A percentile compares a stretch with the other conserved stretches of the same genome.
Conservation (phyloP, 2,329 filamentous ascomycete genomes). For the Domatiomyces catenatus region DNA sequence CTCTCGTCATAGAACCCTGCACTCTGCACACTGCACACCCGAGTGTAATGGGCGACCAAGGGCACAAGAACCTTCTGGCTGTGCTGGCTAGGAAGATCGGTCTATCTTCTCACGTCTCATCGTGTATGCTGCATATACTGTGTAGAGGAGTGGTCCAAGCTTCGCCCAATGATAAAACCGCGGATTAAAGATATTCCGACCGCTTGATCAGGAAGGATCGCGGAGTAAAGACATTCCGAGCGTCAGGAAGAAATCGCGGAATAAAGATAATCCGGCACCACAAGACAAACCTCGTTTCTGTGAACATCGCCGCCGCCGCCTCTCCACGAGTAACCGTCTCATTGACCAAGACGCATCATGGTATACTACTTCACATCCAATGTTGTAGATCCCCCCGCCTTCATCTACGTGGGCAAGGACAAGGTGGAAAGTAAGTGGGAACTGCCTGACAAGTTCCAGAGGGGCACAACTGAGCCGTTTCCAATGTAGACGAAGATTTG, state of each 20-base stretch:
- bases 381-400: constrained; percentile 64
- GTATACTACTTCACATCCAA: constrained; percentile 93
- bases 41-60: background rate
- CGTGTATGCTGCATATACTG: no score
- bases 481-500: constrained; percentile 67
- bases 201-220: background rate
- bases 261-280: background rate
- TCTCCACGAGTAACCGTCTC: background rate
- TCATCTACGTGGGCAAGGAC: constrained; percentile 94
- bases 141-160: background rate
- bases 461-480: constrained; percentile 10
- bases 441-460: background rate
- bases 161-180: no score
- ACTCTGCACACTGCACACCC: background rate
- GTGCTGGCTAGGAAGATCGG: background rate
- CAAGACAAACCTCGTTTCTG: background rate
- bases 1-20: background rate
- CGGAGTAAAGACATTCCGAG: background rate
- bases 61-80: background rate
- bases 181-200: no score
- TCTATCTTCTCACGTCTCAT: background rate
- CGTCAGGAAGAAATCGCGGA: background rate
- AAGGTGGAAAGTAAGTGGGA: constrained; percentile 78
- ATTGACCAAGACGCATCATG: constrained; percentile 37
- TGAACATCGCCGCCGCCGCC: background rate